Evolutionary conservation across 1,139 yeast genomes (phyloP), one percentile per base, ranked within the genome.

Genomic region (Diutina pseudorugosa): DNA sequence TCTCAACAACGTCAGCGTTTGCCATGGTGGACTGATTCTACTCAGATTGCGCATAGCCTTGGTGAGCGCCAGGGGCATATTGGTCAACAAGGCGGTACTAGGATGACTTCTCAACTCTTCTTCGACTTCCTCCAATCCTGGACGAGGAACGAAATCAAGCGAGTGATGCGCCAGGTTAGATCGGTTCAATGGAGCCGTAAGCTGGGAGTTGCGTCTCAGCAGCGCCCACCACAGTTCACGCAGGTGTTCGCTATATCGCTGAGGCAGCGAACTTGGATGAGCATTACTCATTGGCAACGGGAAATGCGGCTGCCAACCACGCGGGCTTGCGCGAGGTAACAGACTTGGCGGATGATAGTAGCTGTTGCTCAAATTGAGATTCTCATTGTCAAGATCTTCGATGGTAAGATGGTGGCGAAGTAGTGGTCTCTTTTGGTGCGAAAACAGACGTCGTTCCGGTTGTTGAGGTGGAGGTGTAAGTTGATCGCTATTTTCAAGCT

Each of bases 1-100:
- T 51, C 66, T 62, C 19, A 74, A 58, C 18, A 74, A 59, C 45
- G 59, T 63, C 23, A 61, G 58, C 2, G 69, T 61, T 27, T 59
- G 60, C 79, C 78, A 73, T 1, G 61, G 61, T 3, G 21, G 20
- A 18, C 20, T 45, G 14, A 30, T 30, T n/a, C 4, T 18, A 9
- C 20, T 16, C 42, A 18, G 20, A 6, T 16, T 16, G 8, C 49
- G 40, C 9, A 45, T 25, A 14, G 40, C 49, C 9, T 16, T n/a
- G 4, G 49, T 45, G n/a, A 45, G 49, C 27, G 25, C 49, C 49
- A 45, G 49, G 6, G 42, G 9, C 16, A 45, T 18, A n/a, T n/a
- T n/a, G 18, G 47, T 43, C 4, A 43, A n/a, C 11, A n/a, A 14
- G 19, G 40, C 19, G 19, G 41, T 45, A 27, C 49, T 45, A 1